Conservation (phyloP, 345 rosid species). For the Gossypium bickii region DNA sequence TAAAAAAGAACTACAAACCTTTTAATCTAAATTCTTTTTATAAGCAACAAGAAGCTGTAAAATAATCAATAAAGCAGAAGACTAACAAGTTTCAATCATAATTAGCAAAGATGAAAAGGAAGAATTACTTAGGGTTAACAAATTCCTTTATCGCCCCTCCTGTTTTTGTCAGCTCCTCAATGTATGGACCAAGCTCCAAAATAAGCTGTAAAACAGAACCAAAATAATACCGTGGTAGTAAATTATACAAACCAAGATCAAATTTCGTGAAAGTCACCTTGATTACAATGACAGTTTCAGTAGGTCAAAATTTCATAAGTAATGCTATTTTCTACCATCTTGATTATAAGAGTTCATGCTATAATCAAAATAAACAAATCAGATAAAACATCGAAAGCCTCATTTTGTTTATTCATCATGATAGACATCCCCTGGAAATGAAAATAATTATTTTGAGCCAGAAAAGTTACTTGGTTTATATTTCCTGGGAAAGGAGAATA, state of each 20-base stretch:
- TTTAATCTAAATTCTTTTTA: not conserved
- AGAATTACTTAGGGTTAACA: slow-evolving; percentile 88
- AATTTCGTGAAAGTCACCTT: not conserved
- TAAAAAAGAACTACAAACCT: not conserved
- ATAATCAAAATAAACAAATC: not conserved
- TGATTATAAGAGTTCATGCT: not conserved
- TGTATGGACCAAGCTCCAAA: slow-evolving; percentile 74
- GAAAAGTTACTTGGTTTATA: slow-evolving; percentile 76
- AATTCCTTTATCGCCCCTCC: slow-evolving; percentile 95
- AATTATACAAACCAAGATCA: not conserved
- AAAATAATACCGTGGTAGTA: no score
- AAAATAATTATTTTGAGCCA: not conserved
- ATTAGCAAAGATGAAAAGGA: slow-evolving; percentile 14
- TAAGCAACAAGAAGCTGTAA: not conserved
- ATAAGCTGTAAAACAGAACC: slow-evolving; percentile 46
- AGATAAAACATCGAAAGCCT: not conserved
- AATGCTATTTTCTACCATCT: not conserved
- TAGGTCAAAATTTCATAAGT: not conserved
- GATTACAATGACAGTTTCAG: slow-evolving; percentile 3
- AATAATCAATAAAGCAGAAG: not conserved
- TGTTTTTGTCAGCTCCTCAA: slow-evolving; percentile 82
- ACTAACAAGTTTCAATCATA: slow-evolving; percentile 8
- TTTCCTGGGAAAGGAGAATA: slow-evolving; percentile 98
- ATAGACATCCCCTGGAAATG: slow-evolving; percentile 5
- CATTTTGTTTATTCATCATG: not conserved